A percentile compares a stretch with the other conserved stretches of the same genome.
phyloP scores from a whole-genome alignment of 2,329 filamentous ascomycete genomes.

The Botrytis aclada region DNA sequence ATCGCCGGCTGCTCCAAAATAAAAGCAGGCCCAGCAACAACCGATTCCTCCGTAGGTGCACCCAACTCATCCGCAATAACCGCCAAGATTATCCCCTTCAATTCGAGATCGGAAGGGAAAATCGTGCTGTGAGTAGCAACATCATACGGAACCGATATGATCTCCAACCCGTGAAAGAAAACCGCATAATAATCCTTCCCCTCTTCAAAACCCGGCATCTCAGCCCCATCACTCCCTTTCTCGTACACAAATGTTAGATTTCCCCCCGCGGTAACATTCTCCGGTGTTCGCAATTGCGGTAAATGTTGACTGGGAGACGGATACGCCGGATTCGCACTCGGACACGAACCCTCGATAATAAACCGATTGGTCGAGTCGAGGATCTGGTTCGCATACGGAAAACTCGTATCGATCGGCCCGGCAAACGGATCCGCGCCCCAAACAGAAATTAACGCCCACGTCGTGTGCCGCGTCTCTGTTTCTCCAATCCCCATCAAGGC shows the following conservation, averaged over 20 bases:
- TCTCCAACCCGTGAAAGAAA: slow-evolving; percentile 42
- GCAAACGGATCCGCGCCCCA: slow-evolving; percentile 42
- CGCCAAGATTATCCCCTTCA: slow-evolving; percentile 40
- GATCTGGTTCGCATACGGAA: slow-evolving; percentile 44
- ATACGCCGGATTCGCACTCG: slow-evolving; percentile 40
- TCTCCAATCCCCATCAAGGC: slow-evolving; percentile 42
- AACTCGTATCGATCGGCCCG: slow-evolving; percentile 43
- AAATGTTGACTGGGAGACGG: slow-evolving; percentile 40
- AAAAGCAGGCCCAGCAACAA: slow-evolving; percentile 42
- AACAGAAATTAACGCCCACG: slow-evolving; percentile 44
- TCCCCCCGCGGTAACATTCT: slow-evolving; percentile 36
- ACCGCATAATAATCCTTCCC: slow-evolving; percentile 40
- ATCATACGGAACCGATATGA: slow-evolving; percentile 41
- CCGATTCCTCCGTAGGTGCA: slow-evolving; percentile 40
- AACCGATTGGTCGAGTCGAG: slow-evolving; percentile 40
- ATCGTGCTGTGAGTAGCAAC: slow-evolving; percentile 37
- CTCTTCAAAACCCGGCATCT: slow-evolving; percentile 33
- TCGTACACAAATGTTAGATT: slow-evolving; percentile 37
- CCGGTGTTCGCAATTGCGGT: slow-evolving; percentile 35
- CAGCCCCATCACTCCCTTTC: slow-evolving; percentile 25
- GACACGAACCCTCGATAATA: slow-evolving; percentile 39
- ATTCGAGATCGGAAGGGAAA: slow-evolving; percentile 40
- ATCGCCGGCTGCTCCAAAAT: slow-evolving; percentile 39
- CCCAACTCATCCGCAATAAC: slow-evolving; percentile 40
- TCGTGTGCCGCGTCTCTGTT: slow-evolving; percentile 42